Evolutionary conservation across 495 filamentous ascomycete species (phyloP), one percentile per base, ranked within the genome.

Genomic region (Sordaria brevicollis): DNA sequence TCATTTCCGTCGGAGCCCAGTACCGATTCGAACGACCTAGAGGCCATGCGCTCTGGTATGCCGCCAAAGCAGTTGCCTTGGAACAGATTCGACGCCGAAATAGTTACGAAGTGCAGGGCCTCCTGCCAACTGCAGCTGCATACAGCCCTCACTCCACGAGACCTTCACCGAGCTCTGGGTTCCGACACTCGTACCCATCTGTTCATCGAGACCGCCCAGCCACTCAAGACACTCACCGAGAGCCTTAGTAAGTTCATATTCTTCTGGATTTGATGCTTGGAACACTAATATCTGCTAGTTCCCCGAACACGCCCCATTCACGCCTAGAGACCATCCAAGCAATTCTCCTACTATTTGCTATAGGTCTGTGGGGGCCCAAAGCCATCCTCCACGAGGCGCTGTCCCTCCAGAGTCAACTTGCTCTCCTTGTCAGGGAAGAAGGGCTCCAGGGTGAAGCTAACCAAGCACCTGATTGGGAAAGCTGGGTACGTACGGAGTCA

Each of bases 11-110:
- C 4, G 90, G 90, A 7, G 89, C 90, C 4, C 86, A 89, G 43
- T 92, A 91, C 71, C 83, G 89, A 13, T 91, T 91, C 70, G 89
- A 92, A 72, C 89, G 87, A 49, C 85, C 86, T 65, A 82, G 87
- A 38, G 89, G 88, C 0, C 88, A 90, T 71, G 87, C 89, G 13
- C 79, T 93, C 7, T 93, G 90, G 81, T 89, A 91, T 77, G 90
- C 90, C 0, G 84, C 86, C 1, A 86, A 83, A 66, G 79, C 85
- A 0, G 84, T 88, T 33, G 83, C 84, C 3, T 73, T 81, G 11
- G 82, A 87, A 69, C 84, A 87, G 71, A 85, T 86, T 10, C 78
- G 85, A 35, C 79, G 84, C n/a, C 77, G 86, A 36, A 75, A 84
- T 49, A 86, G 83, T 65, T 81, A 83, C 69, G 81, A 84, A 70